These are phyloP conservation scores for Podaxis sp. DNA, from an alignment of 768 basidiomycete genomes.

Conservation along the genomic window DNA sequence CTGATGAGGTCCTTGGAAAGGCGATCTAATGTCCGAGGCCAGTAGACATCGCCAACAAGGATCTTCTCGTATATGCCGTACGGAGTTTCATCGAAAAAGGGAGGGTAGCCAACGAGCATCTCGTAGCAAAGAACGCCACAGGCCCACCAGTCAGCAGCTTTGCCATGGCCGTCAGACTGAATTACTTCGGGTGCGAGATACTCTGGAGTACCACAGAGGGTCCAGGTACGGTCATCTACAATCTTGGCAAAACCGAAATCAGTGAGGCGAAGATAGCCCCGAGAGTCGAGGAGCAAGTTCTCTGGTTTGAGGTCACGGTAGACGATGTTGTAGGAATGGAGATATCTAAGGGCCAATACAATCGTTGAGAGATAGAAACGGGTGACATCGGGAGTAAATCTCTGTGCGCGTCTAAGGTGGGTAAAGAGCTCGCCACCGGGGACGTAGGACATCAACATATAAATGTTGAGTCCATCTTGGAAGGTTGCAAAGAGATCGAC, in stretches of 20 bases:
- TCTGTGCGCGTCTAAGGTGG: slow-evolving; percentile 88
- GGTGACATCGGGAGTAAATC: slow-evolving; percentile 96
- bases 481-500: slow-evolving; percentile 96
- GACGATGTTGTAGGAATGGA: slow-evolving; percentile 96
- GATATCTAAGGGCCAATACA: slow-evolving; percentile 89
- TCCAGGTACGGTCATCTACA: slow-evolving; percentile 97
- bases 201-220: slow-evolving; percentile 93
- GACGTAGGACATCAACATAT: slow-evolving; percentile 96
- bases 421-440: slow-evolving; percentile 98
- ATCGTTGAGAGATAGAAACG: slow-evolving; percentile 97
- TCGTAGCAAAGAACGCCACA: slow-evolving; percentile 96
- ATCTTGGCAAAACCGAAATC: slow-evolving; percentile 99
- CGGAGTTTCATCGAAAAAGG: slow-evolving; percentile 97
- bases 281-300: slow-evolving; percentile 92
- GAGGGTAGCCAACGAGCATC: slow-evolving; percentile 98
- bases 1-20: slow-evolving; percentile 87
- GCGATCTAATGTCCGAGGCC: slow-evolving; percentile 89
- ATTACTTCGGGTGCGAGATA: slow-evolving; percentile 99
- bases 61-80: slow-evolving; percentile 99
- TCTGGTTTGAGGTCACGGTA: slow-evolving; percentile 99
- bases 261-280: slow-evolving; percentile 91
- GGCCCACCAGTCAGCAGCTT: slow-evolving; percentile 99
- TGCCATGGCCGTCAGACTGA: slow-evolving; percentile 95
- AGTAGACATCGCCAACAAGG: slow-evolving; percentile 80
- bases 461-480: slow-evolving; percentile 95